Evolutionary conservation across 306 rosid genomes (phyloP).

Genomic region (Citrullus amarus): DNA sequence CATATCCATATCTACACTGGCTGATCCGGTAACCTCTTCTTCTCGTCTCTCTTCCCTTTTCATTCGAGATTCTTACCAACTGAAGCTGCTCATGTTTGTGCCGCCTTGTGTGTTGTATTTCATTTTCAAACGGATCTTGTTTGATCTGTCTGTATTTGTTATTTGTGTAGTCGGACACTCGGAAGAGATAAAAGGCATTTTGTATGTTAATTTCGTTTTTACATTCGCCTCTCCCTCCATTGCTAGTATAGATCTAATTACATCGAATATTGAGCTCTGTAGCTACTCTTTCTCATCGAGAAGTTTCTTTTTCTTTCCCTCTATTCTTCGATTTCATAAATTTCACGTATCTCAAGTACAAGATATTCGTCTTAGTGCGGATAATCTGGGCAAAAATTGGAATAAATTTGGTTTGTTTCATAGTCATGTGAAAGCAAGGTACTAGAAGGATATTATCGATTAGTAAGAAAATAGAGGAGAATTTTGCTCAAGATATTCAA

Average conservation of each 20-base stretch:
- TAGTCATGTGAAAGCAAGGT: background rate
- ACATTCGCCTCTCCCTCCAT: background rate
- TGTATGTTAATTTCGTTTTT: background rate
- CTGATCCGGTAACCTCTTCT: constrained; percentile 20
- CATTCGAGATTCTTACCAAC: background rate
- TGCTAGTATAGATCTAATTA: background rate
- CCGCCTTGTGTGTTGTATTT: background rate
- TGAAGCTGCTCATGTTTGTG: background rate
- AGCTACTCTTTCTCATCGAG: background rate
- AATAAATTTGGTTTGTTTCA: background rate
- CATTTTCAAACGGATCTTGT: background rate
- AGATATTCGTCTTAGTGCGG: background rate
- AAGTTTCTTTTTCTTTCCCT: background rate
- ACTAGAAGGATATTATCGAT: background rate
- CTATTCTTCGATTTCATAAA: background rate
- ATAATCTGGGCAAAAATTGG: background rate
- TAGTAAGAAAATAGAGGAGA: background rate
- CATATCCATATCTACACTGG: constrained; percentile 79
- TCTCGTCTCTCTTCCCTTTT: background rate
- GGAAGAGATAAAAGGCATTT: background rate
- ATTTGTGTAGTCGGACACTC: background rate
- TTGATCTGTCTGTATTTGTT: background rate
- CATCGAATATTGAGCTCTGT: background rate
- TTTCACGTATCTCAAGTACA: background rate
- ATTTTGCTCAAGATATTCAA: background rate